A percentile compares a stretch with the other conserved stretches of the same genome.
Conservation (phyloP, 2,329 filamentous ascomycete genomes). For the Cladosporium cucumerinum region DNA sequence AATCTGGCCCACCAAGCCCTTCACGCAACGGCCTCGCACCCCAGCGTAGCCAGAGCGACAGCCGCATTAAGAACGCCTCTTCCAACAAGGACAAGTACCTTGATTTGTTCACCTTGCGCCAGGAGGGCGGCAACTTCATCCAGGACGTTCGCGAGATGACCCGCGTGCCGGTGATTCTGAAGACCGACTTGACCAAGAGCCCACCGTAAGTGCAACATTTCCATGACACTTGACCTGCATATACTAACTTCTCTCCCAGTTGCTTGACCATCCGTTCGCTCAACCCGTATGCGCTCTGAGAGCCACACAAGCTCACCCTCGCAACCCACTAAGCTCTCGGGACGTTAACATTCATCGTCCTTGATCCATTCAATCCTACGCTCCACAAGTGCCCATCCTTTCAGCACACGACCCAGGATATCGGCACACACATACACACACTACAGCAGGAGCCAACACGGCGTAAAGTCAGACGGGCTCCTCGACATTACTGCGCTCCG, state of each 20-base stretch:
- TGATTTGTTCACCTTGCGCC: constrained; percentile 80
- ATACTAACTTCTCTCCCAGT: constrained; percentile 42
- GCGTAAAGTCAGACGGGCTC: constrained; percentile 19
- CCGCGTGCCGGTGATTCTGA: constrained; percentile 92
- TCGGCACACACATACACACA: constrained; percentile 18
- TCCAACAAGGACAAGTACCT: constrained; percentile 96
- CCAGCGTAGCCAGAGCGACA: constrained; percentile 88
- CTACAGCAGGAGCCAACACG: constrained; percentile 18
- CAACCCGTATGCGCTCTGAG: constrained; percentile 68
- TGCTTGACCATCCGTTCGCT: constrained; percentile 80
- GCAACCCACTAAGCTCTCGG: neutral
- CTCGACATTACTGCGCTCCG: constrained; percentile 6
- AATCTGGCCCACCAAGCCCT: constrained; percentile 92
- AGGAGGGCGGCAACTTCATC: constrained; percentile 93
- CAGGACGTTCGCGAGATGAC: constrained; percentile 99
- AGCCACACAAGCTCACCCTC: neutral
- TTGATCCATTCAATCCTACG: neutral
- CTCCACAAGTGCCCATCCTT: constrained; percentile 11
- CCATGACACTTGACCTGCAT: neutral
- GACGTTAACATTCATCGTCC: neutral
- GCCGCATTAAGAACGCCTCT: constrained; percentile 72
- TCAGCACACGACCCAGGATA: constrained; percentile 22
- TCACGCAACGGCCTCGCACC: constrained; percentile 65
- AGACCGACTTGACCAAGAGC: constrained; percentile 97
- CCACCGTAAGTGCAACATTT: constrained; percentile 77